These are phyloP conservation scores for Pseudogymnoascus sp. DNA, from an alignment of 2,329 filamentous ascomycete species.

Conservation along the genomic window DNA sequence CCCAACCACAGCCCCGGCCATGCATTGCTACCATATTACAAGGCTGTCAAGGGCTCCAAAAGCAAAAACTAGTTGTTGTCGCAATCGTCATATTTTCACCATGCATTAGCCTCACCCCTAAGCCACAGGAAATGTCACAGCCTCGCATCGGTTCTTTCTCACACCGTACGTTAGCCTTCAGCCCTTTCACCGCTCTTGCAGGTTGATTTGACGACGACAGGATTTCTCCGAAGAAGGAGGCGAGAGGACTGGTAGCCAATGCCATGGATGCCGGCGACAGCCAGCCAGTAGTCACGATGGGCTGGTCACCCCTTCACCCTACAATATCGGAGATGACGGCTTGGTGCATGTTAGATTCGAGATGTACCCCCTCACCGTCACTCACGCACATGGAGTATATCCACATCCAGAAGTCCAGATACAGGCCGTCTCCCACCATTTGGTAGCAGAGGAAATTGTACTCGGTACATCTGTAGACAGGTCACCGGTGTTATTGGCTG, in stretches of 20 bases:
- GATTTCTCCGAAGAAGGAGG: neutral
- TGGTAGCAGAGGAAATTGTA: neutral
- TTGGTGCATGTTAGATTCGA: conserved; percentile 3
- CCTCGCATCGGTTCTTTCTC: conserved; percentile 9
- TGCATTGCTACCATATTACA: conserved; percentile 19
- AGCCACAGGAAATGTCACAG: conserved; percentile 10
- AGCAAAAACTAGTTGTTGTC: neutral
- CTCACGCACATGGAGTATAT: neutral
- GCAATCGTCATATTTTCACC: conserved; percentile 3
- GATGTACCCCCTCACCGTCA: conserved; percentile 5
- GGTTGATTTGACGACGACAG: neutral
- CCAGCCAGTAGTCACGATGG: neutral
- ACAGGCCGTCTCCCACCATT: neutral
- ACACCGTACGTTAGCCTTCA: conserved; percentile 2
- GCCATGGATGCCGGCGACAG: neutral
- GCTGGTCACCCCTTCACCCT: neutral
- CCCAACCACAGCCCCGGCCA: conserved; percentile 37
- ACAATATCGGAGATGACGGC: conserved; percentile 5
- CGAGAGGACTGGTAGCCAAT: conserved; percentile 3
- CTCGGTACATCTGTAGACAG: neutral
- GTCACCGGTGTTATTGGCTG: neutral
- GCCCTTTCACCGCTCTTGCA: conserved; percentile 6
- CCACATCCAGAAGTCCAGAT: neutral
- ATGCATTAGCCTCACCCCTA: conserved; percentile 10
- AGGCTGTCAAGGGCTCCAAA: conserved; percentile 1